Percentiles rank a stretch among this genome's conserved stretches.
Conservation (phyloP, 108 stramenopile species). For the Chaetoceros tenuissimus region DNA sequence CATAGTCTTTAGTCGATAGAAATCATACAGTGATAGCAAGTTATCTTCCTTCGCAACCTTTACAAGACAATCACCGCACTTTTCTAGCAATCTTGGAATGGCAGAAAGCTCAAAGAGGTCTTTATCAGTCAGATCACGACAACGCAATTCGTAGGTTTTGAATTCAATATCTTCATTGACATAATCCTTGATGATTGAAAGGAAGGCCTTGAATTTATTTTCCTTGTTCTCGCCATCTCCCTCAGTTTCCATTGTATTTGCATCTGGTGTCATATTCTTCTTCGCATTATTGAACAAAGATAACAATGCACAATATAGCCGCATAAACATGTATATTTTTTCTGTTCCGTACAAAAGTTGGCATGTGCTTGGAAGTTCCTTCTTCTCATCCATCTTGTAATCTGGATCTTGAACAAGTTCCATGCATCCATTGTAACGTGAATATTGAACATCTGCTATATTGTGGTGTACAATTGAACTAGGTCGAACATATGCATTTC, state of each 20-base stretch:
- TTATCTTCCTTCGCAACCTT: conserved; percentile 48
- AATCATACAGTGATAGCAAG: conserved; percentile 41
- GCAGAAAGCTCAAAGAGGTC: conserved; percentile 41
- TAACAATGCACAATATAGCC: conserved; percentile 51
- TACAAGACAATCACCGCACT: conserved; percentile 45
- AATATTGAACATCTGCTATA: conserved; percentile 20
- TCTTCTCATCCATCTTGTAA: conserved; percentile 7
- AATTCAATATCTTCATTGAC: conserved; percentile 22
- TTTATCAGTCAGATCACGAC: conserved; percentile 35
- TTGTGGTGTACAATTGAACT: conserved; percentile 42
- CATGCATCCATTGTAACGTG: conserved; percentile 24
- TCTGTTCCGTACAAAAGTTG: conserved; percentile 64
- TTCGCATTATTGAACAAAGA: conserved; percentile 47
- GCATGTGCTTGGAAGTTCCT: conserved; percentile 18
- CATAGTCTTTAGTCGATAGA: conserved; percentile 43
- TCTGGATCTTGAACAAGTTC: conserved; percentile 20
- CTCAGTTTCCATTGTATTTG: conserved; percentile 17
- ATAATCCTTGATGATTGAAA: conserved; percentile 31
- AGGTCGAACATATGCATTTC: conserved; percentile 48
- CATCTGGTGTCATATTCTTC: conserved; percentile 8
- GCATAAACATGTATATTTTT: conserved; percentile 63
- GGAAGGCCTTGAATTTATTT: conserved; percentile 23
- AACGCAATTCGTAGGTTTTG: conserved; percentile 47
- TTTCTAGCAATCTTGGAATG: conserved; percentile 53
- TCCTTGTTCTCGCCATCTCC: conserved; percentile 5